These are phyloP conservation scores for Podospora didyma DNA, from an alignment of 495 filamentous ascomycete species.

Conservation along the genomic window DNA sequence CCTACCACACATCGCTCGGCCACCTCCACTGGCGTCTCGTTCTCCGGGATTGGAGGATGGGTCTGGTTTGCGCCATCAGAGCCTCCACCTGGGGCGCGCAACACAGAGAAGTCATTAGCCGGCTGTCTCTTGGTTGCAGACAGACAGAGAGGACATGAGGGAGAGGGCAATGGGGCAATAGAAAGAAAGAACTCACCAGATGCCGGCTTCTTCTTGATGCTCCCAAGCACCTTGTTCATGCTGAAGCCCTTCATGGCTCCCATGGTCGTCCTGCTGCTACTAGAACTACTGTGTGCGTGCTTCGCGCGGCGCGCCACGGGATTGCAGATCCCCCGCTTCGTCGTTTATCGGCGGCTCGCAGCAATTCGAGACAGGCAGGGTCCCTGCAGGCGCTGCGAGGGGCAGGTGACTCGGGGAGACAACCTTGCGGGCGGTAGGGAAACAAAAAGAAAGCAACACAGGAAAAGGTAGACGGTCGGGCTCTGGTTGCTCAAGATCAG, in stretches of 20 bases:
- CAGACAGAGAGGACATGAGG: not conserved
- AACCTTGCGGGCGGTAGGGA: no score
- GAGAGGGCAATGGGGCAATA: not conserved
- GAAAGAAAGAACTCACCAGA: constrained; percentile 27
- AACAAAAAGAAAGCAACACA: no score
- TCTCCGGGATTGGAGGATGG: constrained; percentile 26
- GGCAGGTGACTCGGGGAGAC: no score
- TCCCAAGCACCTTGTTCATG: constrained; percentile 53
- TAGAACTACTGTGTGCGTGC: not conserved
- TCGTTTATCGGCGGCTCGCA: no score
- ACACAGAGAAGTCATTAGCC: not conserved
- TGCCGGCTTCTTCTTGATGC: constrained; percentile 42
- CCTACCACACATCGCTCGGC: constrained; percentile 52
- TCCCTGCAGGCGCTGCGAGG: no score
- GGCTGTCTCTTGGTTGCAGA: not conserved
- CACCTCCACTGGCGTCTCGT: constrained; percentile 54
- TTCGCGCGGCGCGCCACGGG: not conserved
- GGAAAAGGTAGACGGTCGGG: no score
- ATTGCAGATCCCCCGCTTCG: not conserved
- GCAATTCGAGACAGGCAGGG: no score
- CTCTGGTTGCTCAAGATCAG: no score
- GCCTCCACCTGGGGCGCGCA: constrained; percentile 8
- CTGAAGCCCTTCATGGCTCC: constrained; percentile 48
- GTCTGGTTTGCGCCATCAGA: constrained; percentile 14
- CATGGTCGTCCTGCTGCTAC: not conserved